Conservation (phyloP, 495 filamentous ascomycete genomes). For the Filosporella fistucella region DNA sequence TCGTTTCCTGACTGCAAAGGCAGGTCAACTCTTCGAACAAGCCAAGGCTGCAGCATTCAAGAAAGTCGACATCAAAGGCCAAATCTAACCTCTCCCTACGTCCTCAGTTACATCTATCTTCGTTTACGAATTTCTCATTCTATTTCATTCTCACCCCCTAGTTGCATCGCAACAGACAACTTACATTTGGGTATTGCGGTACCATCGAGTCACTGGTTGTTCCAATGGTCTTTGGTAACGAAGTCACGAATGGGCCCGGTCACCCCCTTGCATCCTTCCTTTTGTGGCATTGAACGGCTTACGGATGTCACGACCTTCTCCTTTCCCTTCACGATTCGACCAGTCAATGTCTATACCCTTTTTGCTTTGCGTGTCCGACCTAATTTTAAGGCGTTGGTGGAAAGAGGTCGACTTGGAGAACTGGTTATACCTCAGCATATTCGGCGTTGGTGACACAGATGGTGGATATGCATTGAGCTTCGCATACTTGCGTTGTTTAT, state of each 20-base stretch:
- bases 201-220: conserved; percentile 14
- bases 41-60: conserved; percentile 68
- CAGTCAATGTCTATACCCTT: conserved; percentile 7
- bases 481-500: no score
- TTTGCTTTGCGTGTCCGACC: conserved; percentile 10
- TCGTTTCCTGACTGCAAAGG: conserved; percentile 71
- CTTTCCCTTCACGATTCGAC: conserved; percentile 7
- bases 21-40: conserved; percentile 64
- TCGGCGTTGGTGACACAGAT: no score
- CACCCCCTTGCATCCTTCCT: not conserved
- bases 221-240: conserved; percentile 13
- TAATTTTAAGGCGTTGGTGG: conserved; percentile 10
- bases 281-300: conserved; percentile 1
- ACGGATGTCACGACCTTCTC: not conserved
- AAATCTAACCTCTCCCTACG: conserved; percentile 58
- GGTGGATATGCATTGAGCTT: no score
- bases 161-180: conserved; percentile 9
- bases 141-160: conserved; percentile 19
- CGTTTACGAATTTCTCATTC: conserved; percentile 16
- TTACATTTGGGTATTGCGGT: conserved; percentile 5
- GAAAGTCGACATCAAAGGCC: conserved; percentile 93
- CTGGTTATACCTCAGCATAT: no score
- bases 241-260: not conserved
- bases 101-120: conserved; percentile 4
- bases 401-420: no score